A percentile compares a stretch with the other conserved stretches of the same genome.
Evolutionary conservation across 2,329 filamentous ascomycete species (phyloP).

Genomic region (Arthrobotrys sphaeroides): DNA sequence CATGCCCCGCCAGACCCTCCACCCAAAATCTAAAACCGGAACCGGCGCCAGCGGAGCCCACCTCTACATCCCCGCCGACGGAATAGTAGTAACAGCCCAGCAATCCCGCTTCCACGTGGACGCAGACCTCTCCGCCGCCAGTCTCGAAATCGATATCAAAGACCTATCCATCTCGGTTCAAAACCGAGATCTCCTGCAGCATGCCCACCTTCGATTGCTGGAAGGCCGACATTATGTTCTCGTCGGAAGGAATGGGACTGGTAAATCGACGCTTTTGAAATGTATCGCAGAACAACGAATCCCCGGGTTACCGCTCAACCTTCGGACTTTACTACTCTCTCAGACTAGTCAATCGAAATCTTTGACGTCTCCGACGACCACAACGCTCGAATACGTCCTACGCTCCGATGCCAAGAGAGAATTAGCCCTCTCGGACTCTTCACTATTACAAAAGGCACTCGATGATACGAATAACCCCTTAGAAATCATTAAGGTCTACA

Average conservation of each 20-base stretch:
- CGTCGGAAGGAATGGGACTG: constrained; percentile 81
- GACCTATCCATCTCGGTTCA: constrained; percentile 74
- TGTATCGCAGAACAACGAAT: constrained; percentile 82
- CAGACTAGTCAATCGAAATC: constrained; percentile 68
- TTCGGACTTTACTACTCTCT: constrained; percentile 74
- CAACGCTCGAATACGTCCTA: constrained; percentile 74
- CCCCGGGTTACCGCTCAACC: constrained; percentile 75
- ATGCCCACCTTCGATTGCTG: constrained; percentile 76
- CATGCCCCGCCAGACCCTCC: constrained; percentile 14
- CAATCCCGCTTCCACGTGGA: constrained; percentile 73
- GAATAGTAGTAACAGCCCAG: constrained; percentile 71
- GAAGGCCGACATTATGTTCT: constrained; percentile 79
- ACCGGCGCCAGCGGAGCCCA: background rate
- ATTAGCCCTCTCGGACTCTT: constrained; percentile 31
- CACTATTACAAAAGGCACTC: constrained; percentile 70
- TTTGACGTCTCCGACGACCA: constrained; percentile 60
- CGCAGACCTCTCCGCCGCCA: constrained; percentile 36
- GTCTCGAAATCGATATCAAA: constrained; percentile 72
- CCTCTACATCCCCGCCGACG: constrained; percentile 16
- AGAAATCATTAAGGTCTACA: constrained; percentile 70
- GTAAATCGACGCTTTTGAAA: constrained; percentile 73
- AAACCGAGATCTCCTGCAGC: constrained; percentile 71
- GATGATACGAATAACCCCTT: constrained; percentile 68
- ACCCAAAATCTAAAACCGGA: constrained; percentile 13
- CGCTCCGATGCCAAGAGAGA: constrained; percentile 63